Percentiles rank a stretch among this genome's conserved stretches.
Conservation (phyloP, 108 stramenopile genomes). For the Discostella pseudostelligera region DNA sequence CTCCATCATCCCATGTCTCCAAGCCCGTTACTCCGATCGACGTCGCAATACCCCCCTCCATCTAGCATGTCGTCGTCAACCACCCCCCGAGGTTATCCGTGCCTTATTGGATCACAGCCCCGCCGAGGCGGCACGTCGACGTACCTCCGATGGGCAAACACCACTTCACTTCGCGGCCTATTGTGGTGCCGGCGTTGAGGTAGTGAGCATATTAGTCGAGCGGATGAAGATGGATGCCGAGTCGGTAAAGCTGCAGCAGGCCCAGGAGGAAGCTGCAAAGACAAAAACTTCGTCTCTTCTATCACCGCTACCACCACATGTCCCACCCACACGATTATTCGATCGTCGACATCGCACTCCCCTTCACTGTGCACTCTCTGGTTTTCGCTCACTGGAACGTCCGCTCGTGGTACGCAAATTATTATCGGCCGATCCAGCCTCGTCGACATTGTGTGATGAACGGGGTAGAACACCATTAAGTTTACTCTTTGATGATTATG, state of each 20-base stretch:
- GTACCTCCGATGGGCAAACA: constrained; percentile 54
- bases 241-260: neutral
- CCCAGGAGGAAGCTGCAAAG: neutral
- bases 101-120: constrained; percentile 44
- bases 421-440: constrained; percentile 39
- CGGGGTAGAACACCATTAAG: constrained; percentile 46
- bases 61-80: constrained; percentile 56
- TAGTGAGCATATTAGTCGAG: constrained; percentile 41
- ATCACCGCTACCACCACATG: neutral
- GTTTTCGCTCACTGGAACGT: constrained; percentile 52
- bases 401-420: constrained; percentile 40
- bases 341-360: constrained; percentile 57
- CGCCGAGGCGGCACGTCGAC: constrained; percentile 17
- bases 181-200: constrained; percentile 45
- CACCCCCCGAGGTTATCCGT: constrained; percentile 40
- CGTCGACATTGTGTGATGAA: constrained; percentile 46
- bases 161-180: constrained; percentile 56
- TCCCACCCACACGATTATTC: constrained; percentile 39
- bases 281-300: neutral
- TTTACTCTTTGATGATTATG: constrained; percentile 55
- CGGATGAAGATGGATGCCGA: constrained; percentile 32
- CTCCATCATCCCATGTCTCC: constrained; percentile 13
- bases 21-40: constrained; percentile 42
- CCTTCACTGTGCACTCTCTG: constrained; percentile 52
- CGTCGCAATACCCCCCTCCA: constrained; percentile 58